A percentile compares a stretch with the other conserved stretches of the same genome.
These are phyloP conservation scores for Coriolopsis trogii DNA, from an alignment of 1,284 basidiomycete species.

Conservation along the genomic window DNA sequence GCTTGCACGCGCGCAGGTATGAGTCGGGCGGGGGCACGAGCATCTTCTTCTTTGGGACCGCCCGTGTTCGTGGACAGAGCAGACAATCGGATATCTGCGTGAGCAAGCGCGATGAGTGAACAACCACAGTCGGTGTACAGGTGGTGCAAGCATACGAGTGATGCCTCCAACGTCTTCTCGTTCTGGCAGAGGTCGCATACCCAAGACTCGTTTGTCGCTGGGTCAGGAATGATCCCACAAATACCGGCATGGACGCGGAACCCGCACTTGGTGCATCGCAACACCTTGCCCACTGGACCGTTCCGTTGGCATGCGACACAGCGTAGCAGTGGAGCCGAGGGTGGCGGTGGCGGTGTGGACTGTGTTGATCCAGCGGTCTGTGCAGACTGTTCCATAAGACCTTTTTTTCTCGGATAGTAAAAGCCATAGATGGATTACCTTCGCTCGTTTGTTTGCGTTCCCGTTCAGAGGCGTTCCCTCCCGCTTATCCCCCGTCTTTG, in stretches of 20 bases:
- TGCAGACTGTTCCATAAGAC: neutral
- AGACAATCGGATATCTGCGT: constrained; percentile 71
- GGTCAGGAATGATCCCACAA: constrained; percentile 71
- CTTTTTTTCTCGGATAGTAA: neutral
- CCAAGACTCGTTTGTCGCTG: constrained; percentile 70
- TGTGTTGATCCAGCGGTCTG: constrained; percentile 55
- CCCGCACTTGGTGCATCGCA: constrained; percentile 79
- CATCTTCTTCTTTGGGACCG: constrained; percentile 52
- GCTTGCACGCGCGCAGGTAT: constrained; percentile 86
- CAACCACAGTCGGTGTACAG: neutral
- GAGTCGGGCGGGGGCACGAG: constrained; percentile 56
- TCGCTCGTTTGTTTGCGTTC: constrained; percentile 64
- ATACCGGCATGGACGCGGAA: constrained; percentile 72
- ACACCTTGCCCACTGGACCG: constrained; percentile 74
- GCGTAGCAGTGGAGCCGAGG: constrained; percentile 60
- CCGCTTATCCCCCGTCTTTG: constrained; percentile 65
- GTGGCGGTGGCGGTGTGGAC: constrained; percentile 61
- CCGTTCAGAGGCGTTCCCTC: constrained; percentile 76
- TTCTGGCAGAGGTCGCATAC: constrained; percentile 86
- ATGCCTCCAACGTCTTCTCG: constrained; percentile 75
- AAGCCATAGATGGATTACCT: constrained; percentile 48
- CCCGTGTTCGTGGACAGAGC: constrained; percentile 64
- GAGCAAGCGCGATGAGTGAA: neutral
- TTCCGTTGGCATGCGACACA: constrained; percentile 78
- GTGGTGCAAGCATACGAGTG: constrained; percentile 55